These are phyloP conservation scores for Chlamydomonas incerta DNA, from an alignment of 139 green algal genomes.

Conservation along the genomic window DNA sequence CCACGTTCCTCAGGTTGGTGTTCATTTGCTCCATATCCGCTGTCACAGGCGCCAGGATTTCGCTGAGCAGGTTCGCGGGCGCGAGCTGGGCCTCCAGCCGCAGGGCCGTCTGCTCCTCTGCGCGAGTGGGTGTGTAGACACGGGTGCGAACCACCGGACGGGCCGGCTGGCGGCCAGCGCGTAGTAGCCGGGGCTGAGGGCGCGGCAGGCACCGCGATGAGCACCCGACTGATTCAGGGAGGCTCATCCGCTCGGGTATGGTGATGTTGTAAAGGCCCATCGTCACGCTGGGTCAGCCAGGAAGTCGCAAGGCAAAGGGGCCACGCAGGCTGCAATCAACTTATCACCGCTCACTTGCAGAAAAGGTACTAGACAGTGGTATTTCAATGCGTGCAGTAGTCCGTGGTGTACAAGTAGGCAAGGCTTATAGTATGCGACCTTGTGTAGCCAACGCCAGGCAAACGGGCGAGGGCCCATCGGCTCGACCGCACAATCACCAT, in stretches of 20 bases:
- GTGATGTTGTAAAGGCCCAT: slow-evolving; percentile 6
- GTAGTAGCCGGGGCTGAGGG: too few relatives aligned
- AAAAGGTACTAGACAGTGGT: too few relatives aligned
- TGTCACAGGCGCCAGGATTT: slow-evolving; percentile 76
- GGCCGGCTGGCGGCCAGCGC: background rate
- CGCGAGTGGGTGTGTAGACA: slow-evolving; percentile 16
- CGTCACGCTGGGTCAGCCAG: background rate
- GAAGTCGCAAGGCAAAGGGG: too few relatives aligned
- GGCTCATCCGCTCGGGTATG: slow-evolving; percentile 38
- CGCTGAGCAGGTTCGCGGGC: slow-evolving; percentile 48
- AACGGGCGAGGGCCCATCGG: too few relatives aligned
- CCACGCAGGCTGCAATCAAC: too few relatives aligned
- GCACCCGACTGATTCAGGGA: slow-evolving; percentile 12
- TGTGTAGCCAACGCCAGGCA: too few relatives aligned
- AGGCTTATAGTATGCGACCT: too few relatives aligned
- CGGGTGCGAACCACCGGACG: slow-evolving; percentile 2
- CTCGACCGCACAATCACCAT: too few relatives aligned
- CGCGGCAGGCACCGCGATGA: slow-evolving; percentile 1
- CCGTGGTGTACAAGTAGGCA: too few relatives aligned
- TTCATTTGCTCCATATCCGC: slow-evolving; percentile 88
- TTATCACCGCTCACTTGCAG: too few relatives aligned
- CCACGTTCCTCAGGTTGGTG: slow-evolving; percentile 88
- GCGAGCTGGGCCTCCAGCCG: slow-evolving; percentile 14
- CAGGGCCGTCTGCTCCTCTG: slow-evolving; percentile 2
- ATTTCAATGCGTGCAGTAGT: too few relatives aligned